Percentiles rank a stretch among this genome's conserved stretches.
These are phyloP conservation scores for Fagus sylvatica DNA, from an alignment of 306 rosid species.

Conservation along the genomic window DNA sequence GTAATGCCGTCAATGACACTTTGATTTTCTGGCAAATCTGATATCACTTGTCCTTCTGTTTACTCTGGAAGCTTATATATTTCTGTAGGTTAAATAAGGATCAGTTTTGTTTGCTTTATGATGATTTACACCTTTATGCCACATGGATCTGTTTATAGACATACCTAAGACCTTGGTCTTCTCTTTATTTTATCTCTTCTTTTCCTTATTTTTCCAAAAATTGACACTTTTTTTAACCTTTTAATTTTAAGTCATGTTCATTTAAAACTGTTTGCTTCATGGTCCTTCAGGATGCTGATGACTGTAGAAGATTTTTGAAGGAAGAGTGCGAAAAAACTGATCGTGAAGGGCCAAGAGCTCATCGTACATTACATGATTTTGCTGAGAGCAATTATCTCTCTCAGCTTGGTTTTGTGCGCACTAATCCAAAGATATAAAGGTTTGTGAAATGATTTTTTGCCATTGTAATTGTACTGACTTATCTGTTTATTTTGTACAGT, in stretches of 20 bases:
- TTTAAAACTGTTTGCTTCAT: conserved; percentile 10
- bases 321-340: conserved; percentile 54
- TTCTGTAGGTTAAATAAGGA: no score
- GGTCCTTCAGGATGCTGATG: conserved; percentile 65
- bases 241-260: conserved; percentile 3
- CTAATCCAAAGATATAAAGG: conserved; percentile 45
- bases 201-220: neutral
- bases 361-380: conserved; percentile 83
- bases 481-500: neutral
- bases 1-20: neutral
- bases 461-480: neutral
- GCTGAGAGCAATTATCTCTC: conserved; percentile 79
- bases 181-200: neutral
- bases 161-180: neutral
- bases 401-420: conserved; percentile 65
- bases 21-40: neutral
- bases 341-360: conserved; percentile 60
- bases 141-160: neutral
- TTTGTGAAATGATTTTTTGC: conserved; percentile 22
- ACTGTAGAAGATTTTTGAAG: conserved; percentile 50
- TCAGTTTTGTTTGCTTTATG: neutral
- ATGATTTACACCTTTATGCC: neutral
- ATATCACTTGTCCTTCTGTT: no score
- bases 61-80: no score
- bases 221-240: neutral